Evolutionary conservation across 2,329 filamentous ascomycete genomes (phyloP).

Genomic region (Pyrenochaeta sp.): DNA sequence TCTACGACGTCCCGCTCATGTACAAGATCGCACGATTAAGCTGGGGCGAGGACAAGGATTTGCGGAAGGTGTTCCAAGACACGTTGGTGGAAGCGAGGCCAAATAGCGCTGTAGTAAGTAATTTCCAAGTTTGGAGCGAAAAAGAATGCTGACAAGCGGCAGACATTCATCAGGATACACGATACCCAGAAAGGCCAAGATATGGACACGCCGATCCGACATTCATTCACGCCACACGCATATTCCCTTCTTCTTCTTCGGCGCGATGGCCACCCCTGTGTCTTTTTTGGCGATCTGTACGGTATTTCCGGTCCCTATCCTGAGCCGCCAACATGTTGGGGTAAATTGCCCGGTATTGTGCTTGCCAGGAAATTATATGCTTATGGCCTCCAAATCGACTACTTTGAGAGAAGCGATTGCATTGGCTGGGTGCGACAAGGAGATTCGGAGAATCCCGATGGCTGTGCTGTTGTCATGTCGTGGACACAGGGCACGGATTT

Average conservation of each 20-base stretch:
- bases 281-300: slow-evolving; percentile 74
- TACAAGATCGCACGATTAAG: slow-evolving; percentile 69
- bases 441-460: slow-evolving; percentile 37
- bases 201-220: slow-evolving; percentile 66
- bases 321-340: slow-evolving; percentile 60
- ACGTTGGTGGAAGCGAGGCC: slow-evolving; percentile 63
- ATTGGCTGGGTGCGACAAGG: slow-evolving; percentile 66
- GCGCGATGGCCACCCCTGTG: slow-evolving; percentile 66
- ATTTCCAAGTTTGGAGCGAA: not conserved
- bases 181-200: slow-evolving; percentile 64
- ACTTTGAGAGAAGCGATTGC: slow-evolving; percentile 65
- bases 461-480: slow-evolving; percentile 59
- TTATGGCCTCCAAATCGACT: slow-evolving; percentile 69
- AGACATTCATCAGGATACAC: slow-evolving; percentile 73
- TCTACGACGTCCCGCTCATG: slow-evolving; percentile 73
- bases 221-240: slow-evolving; percentile 72
- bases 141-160: not conserved
- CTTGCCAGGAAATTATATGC: slow-evolving; percentile 70
- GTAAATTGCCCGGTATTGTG: slow-evolving; percentile 64
- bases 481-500: slow-evolving; percentile 27
- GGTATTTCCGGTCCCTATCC: slow-evolving; percentile 61
- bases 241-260: slow-evolving; percentile 74
- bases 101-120: slow-evolving; percentile 63
- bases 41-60: slow-evolving; percentile 64
- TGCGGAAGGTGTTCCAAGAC: slow-evolving; percentile 66